Evolutionary conservation across 257 asterid genomes (phyloP).

Genomic region (Lavandula angustifolia): DNA sequence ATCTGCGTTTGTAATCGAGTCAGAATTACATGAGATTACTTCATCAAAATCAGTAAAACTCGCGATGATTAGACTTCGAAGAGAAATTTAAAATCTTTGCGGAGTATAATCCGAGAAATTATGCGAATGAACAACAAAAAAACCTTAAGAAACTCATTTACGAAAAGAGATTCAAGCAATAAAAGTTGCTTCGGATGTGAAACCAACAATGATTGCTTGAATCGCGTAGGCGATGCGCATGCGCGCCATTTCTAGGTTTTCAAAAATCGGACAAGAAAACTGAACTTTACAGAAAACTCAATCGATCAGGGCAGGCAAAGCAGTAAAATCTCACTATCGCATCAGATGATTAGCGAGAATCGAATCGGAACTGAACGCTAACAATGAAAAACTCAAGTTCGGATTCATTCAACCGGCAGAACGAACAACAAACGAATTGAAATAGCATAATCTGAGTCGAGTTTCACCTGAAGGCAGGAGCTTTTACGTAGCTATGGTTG

Average conservation of each 20-base stretch:
- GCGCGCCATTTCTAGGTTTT: conserved; percentile 39
- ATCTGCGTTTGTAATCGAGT: conserved; percentile 34
- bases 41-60: neutral
- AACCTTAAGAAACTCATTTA: neutral
- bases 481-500: conserved; percentile 16
- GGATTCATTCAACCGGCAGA: conserved; percentile 1
- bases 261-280: neutral
- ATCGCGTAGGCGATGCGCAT: neutral
- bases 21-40: conserved; percentile 7
- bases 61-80: neutral
- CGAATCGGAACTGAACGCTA: neutral
- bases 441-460: neutral
- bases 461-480: conserved; percentile 31
- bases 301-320: neutral
- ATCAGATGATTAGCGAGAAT: neutral
- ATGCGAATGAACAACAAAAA: conserved; percentile 13
- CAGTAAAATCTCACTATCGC: conserved; percentile 5
- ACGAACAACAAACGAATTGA: conserved; percentile 1
- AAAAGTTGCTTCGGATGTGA: conserved; percentile 1
- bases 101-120: conserved; percentile 5
- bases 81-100: conserved; percentile 27
- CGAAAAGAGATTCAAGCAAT: conserved; percentile 22
- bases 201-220: conserved; percentile 7
- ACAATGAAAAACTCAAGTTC: conserved; percentile 23
- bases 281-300: conserved; percentile 14